Evolutionary conservation across 1,284 basidiomycete genomes (phyloP), one percentile per base, ranked within the genome.

Genomic region (Irpex sp.): DNA sequence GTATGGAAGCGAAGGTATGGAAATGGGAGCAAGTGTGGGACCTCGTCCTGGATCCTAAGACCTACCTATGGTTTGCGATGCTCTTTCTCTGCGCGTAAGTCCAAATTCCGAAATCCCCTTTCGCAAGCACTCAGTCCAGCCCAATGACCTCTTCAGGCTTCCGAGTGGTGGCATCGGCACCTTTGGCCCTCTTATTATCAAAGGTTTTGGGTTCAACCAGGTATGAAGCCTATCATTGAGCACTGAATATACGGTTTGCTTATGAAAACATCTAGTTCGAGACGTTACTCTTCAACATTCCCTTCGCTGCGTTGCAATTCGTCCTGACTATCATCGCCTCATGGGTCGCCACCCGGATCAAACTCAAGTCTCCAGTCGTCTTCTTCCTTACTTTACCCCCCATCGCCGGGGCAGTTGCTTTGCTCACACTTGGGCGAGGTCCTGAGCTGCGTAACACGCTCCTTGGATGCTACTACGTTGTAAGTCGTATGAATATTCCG

Each of bases 281-380:
- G 13, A 80, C 81, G 1, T 78, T 82, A 8, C 68, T 83, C 21
- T 77, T 83, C 68, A 79, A 81, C 61, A 79, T 83, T 56, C 83
- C 82, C 1, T 83, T 82, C 62, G 74, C 75, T 35, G 78, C 74
- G n/a, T 72, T 83, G 58, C 79, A 81, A 67, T 77, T 85, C 56
- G 67, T 78, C 63, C 53, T 77, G 35, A 78, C 78, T 50, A 68
- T 83, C 21, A 51, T 72, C 46, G 68, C 75, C 4, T 82, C 79
- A 43, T 77, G 67, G 51, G 68, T 83, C 39, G 79, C 80, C 26
- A 81, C 78, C 65, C 74, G 74, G 61, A 76, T 80, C 67, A 82
- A 82, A 70, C 71, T 82, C 36, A 79, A 82, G 63, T 83, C 77
- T 75, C 81, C 82, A 13, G 79, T 84, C 31, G 67, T 83, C 36